Evolutionary conservation across 352 stramenopile species (phyloP), one percentile per base, ranked within the genome.

Genomic region (Globisporangium ultimum): DNA sequence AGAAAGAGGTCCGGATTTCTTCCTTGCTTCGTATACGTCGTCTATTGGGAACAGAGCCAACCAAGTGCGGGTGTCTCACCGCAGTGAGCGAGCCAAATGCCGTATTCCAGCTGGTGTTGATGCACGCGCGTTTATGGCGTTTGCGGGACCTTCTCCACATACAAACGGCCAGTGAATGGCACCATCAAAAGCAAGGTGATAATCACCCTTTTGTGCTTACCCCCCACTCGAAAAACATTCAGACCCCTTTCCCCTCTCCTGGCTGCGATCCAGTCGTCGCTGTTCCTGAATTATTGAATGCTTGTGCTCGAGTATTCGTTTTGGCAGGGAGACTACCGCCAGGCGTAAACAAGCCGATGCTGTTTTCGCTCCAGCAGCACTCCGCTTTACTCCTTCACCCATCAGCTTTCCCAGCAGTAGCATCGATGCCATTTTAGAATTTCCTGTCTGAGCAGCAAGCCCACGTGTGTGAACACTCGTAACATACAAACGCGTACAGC

Each of bases 311-410:
- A 36, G 8, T 49, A 57, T 57, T 18, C 8, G 20, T 48, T 57
- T 48, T 11, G 38, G 48, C 36, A 57, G 51, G 51, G 14, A 12
- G 46, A 17, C 51, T 57, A 48, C 51, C 51, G 15, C 21, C 13
- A 48, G 15, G 51, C 51, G 51, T 49, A 57, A 57, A 40, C 51
- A 34, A 14, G 5, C 14, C 15, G 17, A 10, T 41, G n/a, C 38
- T 57, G 51, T 28, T 57, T 57, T 49, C 51, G 51, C 51, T 8
- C 20, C 2, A 10, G 32, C 49, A 45, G 43, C 49, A 55, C 51
- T 56, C 14, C 49, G 22, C 46, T 53, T 36, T 5, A 17, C n/a
- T 38, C 49, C 22, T 70, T 69, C 64, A 71, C 55, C 42, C 51
- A 57, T 57, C 38, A 57, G 38, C 22, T 48, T n/a, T 38, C 40